Conservation (phyloP, 2,329 filamentous ascomycete genomes). For the Hymenoscyphus fraxineus region DNA sequence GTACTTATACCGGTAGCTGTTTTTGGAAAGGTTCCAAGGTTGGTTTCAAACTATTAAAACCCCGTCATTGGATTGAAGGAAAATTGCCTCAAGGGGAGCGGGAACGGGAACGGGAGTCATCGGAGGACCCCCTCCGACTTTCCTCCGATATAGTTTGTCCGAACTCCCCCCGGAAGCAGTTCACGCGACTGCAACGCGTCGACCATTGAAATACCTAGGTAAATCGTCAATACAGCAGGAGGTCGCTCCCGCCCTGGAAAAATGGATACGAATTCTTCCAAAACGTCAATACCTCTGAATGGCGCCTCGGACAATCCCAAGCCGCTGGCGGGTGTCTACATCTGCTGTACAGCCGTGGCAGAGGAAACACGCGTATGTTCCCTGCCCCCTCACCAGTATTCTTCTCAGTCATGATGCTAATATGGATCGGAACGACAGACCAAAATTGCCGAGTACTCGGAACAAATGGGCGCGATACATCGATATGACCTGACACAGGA, state of each 20-base stretch:
- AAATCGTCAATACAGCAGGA: neutral
- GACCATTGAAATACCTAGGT: neutral
- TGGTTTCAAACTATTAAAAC: too few relatives aligned
- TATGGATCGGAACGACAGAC: conserved; percentile 34
- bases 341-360: conserved; percentile 85
- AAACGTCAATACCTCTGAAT: conserved; percentile 20
- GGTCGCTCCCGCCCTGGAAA: neutral
- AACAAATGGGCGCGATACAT: conserved; percentile 81
- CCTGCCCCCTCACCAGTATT: neutral
- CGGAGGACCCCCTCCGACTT: neutral
- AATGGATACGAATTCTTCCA: conserved; percentile 8
- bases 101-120: neutral
- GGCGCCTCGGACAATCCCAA: conserved; percentile 21
- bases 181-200: conserved; percentile 3
- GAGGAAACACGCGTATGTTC: conserved; percentile 69
- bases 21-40: neutral
- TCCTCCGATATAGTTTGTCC: neutral
- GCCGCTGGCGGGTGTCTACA: conserved; percentile 64
- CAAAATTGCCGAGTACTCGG: conserved; percentile 59
- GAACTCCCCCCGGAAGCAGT: neutral
- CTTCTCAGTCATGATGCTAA: conserved; percentile 5
- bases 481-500: conserved; percentile 93
- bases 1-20: too few relatives aligned
- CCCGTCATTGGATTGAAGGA: too few relatives aligned
- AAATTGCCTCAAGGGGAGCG: too few relatives aligned